Base-by-base conservation (phyloP, 2,329 filamentous ascomycete genomes). In the Alternaria triticimaculans region DNA sequence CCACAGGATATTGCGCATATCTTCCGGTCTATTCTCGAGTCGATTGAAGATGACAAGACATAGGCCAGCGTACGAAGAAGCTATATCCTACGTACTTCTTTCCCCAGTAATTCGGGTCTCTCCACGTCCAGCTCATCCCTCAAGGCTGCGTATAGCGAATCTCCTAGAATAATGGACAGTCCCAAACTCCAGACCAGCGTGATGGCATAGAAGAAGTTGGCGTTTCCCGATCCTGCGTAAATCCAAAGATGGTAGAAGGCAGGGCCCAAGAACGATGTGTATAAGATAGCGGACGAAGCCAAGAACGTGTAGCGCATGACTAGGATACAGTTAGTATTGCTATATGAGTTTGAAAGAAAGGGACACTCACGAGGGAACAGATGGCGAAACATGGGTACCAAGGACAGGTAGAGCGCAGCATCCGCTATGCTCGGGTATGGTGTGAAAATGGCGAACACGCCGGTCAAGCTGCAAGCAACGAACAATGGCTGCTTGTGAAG, bases 151-250 rank as follows among this genome's bases (percentile, higher is more conserved):
- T 96, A 98, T 3, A 97, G 85, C 57, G 93, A 86, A 78, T 99
- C 96, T 11, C 92, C 93, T 7, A 98, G 87, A 28, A 99, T 83
- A 66, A 99, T 85, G 41, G 94, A 94, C 71, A 97, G 86, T 0
- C 93, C 96, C 23, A 99, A 80, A 76, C 93, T 97, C 96, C 96
- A 99, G 0, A 99, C 96, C n/a, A 99, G 83, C 0, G 96, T 99
- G 73, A 99, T 98, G 69, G 96, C 96, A 78, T 99, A 99, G 83
- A 99, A 99, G 83, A 99, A 99, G 79, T 99, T 99, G 63, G 96
- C 96, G 75, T 99, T 99, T 26, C 96, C 96, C 60, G 94, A 97
- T 54, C 96, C 96, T 3, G 96, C 96, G 76, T 98, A 99, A 62
- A 99, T 95, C 96, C 96, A 99, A 6, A 99, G 84, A 77, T 99